These are phyloP conservation scores for Ophiosphaerella herpotricha DNA, from an alignment of 2,329 filamentous ascomycete genomes.

Conservation along the genomic window DNA sequence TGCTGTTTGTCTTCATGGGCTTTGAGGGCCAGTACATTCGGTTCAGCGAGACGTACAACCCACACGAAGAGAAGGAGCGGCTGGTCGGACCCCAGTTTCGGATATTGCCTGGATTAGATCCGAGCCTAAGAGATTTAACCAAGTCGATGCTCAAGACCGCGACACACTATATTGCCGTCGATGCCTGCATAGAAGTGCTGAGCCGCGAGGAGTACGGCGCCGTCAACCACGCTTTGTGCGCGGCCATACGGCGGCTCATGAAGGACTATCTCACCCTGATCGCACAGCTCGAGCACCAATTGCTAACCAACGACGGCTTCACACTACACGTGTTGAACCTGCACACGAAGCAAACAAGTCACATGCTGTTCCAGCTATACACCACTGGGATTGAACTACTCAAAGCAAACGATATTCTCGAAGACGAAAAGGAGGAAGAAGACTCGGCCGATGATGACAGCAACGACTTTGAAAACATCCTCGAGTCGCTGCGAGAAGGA, in stretches of 20 bases:
- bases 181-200: conserved; percentile 92
- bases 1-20: conserved; percentile 96
- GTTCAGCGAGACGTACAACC: conserved; percentile 81
- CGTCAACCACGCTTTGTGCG: conserved; percentile 94
- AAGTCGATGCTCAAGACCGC: conserved; percentile 91
- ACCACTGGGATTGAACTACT: conserved; percentile 77
- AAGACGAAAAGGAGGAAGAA: conserved; percentile 69
- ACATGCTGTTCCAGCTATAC: conserved; percentile 91
- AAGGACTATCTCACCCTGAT: conserved; percentile 94
- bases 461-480: conserved; percentile 88
- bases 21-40: conserved; percentile 98
- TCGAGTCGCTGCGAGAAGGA: conserved; percentile 86
- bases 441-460: conserved; percentile 73
- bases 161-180: conserved; percentile 87
- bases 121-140: conserved; percentile 85
- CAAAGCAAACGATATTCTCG: conserved; percentile 83
- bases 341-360: conserved; percentile 84
- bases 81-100: conserved; percentile 81
- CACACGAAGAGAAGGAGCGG: conserved; percentile 81
- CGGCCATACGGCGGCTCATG: conserved; percentile 86
- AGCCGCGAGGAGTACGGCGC: conserved; percentile 90
- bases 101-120: conserved; percentile 82
- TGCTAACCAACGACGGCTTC: conserved; percentile 84
- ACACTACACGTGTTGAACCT: conserved; percentile 93
- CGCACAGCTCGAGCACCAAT: conserved; percentile 90